Conservation (phyloP, 1,284 basidiomycete species). For the Rhodotorula sp. region DNA sequence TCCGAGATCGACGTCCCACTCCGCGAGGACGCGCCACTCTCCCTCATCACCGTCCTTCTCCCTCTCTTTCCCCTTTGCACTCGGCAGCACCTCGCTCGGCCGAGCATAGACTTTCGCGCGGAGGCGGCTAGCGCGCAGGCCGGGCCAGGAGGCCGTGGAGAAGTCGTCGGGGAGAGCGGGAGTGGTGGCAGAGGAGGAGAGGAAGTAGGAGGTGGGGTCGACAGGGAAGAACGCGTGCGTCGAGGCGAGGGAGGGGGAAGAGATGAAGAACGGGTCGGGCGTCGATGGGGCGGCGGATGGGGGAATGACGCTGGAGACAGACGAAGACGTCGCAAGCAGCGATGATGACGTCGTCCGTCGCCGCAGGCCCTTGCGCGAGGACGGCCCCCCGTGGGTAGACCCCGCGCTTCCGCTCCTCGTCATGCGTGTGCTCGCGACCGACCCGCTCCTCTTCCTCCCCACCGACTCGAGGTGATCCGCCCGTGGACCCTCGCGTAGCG, state of each 20-base stretch:
- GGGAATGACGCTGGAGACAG: too few species aligned
- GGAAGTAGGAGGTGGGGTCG: constrained; percentile 34
- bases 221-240: constrained; percentile 69
- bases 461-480: neutral
- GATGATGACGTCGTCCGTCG: constrained; percentile 6
- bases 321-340: neutral
- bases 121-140: constrained; percentile 25
- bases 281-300: neutral
- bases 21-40: constrained; percentile 66
- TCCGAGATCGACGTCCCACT: constrained; percentile 67
- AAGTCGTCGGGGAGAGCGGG: constrained; percentile 6
- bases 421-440: constrained; percentile 6
- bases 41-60: constrained; percentile 42
- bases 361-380: constrained; percentile 1
- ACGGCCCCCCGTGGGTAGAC: neutral
- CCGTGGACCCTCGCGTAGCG: neutral
- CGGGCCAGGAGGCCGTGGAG: constrained; percentile 7
- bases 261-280: constrained; percentile 64
- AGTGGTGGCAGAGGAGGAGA: neutral
- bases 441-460: constrained; percentile 14
- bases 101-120: constrained; percentile 34
- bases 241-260: constrained; percentile 67
- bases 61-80: constrained; percentile 44
- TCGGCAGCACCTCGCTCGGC: constrained; percentile 6
- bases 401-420: constrained; percentile 1